phyloP scores from a whole-genome alignment of 1,139 yeast species.

The Saccharomyces hybrid region DNA sequence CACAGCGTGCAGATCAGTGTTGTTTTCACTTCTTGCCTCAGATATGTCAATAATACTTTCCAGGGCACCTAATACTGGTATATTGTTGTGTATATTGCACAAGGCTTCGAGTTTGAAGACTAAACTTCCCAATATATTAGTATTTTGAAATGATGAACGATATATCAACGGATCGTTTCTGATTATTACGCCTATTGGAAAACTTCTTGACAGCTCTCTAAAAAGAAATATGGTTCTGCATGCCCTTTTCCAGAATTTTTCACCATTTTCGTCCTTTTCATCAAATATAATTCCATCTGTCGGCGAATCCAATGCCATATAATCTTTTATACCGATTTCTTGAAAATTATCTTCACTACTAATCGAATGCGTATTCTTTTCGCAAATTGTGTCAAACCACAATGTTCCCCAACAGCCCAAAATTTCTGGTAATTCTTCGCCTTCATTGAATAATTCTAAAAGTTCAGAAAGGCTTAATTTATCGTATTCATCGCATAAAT shows the following conservation, averaged over 20 bases:
- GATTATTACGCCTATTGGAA: conserved; percentile 18
- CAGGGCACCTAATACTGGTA: conserved; percentile 1
- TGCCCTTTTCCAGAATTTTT: conserved; percentile 29
- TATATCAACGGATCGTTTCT: conserved; percentile 12
- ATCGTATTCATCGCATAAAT: conserved; percentile 17
- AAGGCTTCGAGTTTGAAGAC: conserved; percentile 18
- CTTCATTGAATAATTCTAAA: conserved; percentile 40
- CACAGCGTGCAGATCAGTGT: conserved; percentile 14
- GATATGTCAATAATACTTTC: conserved; percentile 8
- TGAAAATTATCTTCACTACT: conserved; percentile 38
- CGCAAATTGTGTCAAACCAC: conserved; percentile 51
- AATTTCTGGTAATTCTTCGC: conserved; percentile 62
- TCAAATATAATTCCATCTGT: conserved; percentile 51
- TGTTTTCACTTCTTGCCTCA: conserved; percentile 19
- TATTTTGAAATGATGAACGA: conserved; percentile 8
- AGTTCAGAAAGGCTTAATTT: conserved; percentile 26
- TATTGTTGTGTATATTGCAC: background rate
- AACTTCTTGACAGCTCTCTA: conserved; percentile 23
- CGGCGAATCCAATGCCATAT: conserved; percentile 55
- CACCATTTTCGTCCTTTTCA: conserved; percentile 33
- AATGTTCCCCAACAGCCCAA: conserved; percentile 83
- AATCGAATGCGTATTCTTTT: conserved; percentile 40
- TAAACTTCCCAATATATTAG: conserved; percentile 16
- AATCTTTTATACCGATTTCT: conserved; percentile 51
- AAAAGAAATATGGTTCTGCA: conserved; percentile 26